phyloP scores from a whole-genome alignment of 2,329 filamentous ascomycete species.

The Calonectria pseudoturangicola region DNA sequence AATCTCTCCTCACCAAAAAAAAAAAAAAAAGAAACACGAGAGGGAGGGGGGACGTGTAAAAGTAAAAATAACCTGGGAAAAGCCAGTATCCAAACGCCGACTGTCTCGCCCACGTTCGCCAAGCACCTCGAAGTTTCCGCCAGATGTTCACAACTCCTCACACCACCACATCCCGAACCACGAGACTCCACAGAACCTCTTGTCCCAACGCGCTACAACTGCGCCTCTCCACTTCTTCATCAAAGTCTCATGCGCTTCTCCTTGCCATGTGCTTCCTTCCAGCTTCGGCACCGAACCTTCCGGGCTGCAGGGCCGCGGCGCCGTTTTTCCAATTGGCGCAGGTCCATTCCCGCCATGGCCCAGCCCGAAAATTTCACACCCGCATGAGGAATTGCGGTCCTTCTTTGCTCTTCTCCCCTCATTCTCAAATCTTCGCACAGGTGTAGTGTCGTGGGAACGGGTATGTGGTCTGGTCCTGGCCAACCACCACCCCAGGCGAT shows the following conservation, averaged over 20 bases:
- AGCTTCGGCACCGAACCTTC: slow-evolving; percentile 9
- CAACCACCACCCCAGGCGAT: slow-evolving; percentile 17
- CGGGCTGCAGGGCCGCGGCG: neutral
- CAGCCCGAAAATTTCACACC: neutral
- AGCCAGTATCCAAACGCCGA: neutral
- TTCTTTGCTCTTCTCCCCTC: no score
- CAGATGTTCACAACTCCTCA: slow-evolving; percentile 8
- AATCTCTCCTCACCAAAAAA: neutral
- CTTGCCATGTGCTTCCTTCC: neutral
- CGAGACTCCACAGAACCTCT: slow-evolving; percentile 6
- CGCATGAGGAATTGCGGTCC: neutral
- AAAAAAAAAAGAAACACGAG: neutral
- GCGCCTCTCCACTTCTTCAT: slow-evolving; percentile 23
- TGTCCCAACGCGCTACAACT: neutral
- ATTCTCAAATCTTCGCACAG: neutral
- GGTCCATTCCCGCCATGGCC: neutral
- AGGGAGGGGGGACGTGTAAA: neutral
- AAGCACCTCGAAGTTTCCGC: neutral
- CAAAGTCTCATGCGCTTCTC: slow-evolving; percentile 4
- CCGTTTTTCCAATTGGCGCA: slow-evolving; percentile 12
- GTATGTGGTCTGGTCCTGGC: slow-evolving; percentile 23
- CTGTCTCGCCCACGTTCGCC: neutral
- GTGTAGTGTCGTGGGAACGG: slow-evolving; percentile 13
- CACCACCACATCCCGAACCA: slow-evolving; percentile 9
- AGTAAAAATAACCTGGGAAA: neutral